These are phyloP conservation scores for Claviceps humidiphila DNA, from an alignment of 2,329 filamentous ascomycete species.

Conservation along the genomic window DNA sequence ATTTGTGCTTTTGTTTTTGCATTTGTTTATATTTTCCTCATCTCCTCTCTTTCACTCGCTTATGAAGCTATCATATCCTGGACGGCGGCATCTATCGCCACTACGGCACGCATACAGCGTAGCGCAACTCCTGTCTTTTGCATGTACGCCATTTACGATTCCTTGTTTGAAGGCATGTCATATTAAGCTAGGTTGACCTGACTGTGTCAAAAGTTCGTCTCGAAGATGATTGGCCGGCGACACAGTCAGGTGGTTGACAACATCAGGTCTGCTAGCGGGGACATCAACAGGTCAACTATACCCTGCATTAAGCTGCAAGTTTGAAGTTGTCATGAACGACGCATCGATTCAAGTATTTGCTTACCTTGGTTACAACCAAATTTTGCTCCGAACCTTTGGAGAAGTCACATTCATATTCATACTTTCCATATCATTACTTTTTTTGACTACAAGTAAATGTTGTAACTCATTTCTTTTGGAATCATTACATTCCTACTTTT, in stretches of 20 bases:
- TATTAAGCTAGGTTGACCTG: no score
- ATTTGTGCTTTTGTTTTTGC: constrained; percentile 4
- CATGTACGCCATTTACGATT: neutral
- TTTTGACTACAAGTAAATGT: no score
- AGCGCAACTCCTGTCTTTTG: neutral
- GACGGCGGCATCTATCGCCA: neutral
- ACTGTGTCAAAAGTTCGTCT: no score
- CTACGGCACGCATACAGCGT: neutral
- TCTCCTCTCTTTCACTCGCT: neutral
- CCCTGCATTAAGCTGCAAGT: neutral
- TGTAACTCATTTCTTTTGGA: neutral
- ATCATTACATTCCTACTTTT: neutral
- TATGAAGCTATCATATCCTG: neutral
- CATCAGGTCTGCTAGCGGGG: no score
- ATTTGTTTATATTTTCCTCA: constrained; percentile 2
- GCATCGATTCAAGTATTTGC: neutral
- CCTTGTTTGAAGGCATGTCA: neutral
- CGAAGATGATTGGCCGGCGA: no score
- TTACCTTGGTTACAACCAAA: neutral
- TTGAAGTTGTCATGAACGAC: neutral
- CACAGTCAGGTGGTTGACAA: no score
- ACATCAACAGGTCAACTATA: no score
- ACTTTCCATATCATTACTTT: no score
- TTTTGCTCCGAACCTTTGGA: no score
- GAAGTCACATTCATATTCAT: no score